phyloP scores from a whole-genome alignment of 352 stramenopile species.

The Pythium folliculosum region DNA sequence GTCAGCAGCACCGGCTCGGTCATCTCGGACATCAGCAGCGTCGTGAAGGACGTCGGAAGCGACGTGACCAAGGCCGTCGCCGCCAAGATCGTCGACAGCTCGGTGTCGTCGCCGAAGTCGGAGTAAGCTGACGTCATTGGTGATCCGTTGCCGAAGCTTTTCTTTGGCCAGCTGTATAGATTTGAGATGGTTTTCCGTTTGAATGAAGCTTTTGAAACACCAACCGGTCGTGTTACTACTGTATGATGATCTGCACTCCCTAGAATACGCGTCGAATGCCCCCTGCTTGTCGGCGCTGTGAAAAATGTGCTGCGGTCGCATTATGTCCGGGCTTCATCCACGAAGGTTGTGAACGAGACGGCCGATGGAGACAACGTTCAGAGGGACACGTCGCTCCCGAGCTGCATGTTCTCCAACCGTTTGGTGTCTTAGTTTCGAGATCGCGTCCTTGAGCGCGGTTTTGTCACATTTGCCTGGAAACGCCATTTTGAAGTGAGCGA shows the following conservation, averaged over 20 bases:
- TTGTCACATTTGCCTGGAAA: slow-evolving; percentile 20
- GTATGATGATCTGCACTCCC: background rate
- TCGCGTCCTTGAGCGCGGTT: slow-evolving; percentile 10
- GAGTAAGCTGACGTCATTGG: slow-evolving; percentile 11
- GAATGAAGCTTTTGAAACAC: slow-evolving; percentile 23
- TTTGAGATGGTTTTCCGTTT: slow-evolving; percentile 29
- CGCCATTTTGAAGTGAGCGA: background rate
- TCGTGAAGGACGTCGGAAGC: slow-evolving; percentile 73
- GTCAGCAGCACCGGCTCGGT: slow-evolving; percentile 72
- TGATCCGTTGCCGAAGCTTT: slow-evolving; percentile 3
- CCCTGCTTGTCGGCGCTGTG: background rate
- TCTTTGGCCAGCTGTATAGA: slow-evolving; percentile 29
- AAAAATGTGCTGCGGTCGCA: background rate
- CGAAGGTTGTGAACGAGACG: background rate
- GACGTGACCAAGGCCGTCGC: slow-evolving; percentile 79
- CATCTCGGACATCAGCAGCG: slow-evolving; percentile 76
- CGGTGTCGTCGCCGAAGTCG: slow-evolving; percentile 34
- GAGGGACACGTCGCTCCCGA: background rate
- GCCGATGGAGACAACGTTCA: slow-evolving; percentile 17
- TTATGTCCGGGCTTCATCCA: background rate
- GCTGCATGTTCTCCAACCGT: background rate
- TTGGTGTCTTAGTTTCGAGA: slow-evolving; percentile 8
- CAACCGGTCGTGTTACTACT: background rate
- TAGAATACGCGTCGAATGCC: background rate
- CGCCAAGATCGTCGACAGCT: slow-evolving; percentile 72